These are phyloP conservation scores for Colletotrichum horii DNA, from an alignment of 2,329 filamentous ascomycete genomes.

Conservation along the genomic window DNA sequence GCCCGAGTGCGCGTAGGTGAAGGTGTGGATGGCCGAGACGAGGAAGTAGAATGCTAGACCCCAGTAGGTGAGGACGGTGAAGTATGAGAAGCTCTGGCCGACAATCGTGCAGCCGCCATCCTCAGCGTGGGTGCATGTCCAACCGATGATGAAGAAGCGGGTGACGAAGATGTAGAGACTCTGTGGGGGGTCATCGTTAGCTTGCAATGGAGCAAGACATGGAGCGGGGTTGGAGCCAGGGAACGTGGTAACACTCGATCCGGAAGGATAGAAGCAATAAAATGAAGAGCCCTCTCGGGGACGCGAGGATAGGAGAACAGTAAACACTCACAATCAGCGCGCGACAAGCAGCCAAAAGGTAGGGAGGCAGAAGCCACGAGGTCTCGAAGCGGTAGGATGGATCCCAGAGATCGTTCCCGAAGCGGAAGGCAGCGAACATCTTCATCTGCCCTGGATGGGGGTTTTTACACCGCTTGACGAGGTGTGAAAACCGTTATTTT, in stretches of 20 bases:
- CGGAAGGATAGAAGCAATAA: background rate
- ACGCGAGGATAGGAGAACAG: background rate
- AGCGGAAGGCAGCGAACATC: slow-evolving; percentile 36
- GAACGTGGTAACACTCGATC: background rate
- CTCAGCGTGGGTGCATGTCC: slow-evolving; percentile 57
- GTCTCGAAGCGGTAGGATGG: slow-evolving; percentile 74
- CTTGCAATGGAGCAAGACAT: background rate
- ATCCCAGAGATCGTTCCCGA: slow-evolving; percentile 52
- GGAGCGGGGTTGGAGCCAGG: background rate
- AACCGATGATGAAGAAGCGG: slow-evolving; percentile 73
- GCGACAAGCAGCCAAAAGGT: slow-evolving; percentile 62
- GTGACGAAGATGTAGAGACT: slow-evolving; percentile 73
- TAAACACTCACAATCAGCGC: slow-evolving; percentile 53
- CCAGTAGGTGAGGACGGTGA: slow-evolving; percentile 85
- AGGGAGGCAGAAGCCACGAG: slow-evolving; percentile 79
- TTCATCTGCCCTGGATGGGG: slow-evolving; percentile 1
- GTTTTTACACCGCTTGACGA: background rate
- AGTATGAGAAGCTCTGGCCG: slow-evolving; percentile 74
- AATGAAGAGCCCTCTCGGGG: background rate
- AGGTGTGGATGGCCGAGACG: slow-evolving; percentile 70
- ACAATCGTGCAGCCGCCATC: slow-evolving; percentile 50
- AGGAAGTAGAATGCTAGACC: slow-evolving; percentile 81
- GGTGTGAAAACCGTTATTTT: background rate
- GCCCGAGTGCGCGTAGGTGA: slow-evolving; percentile 64
- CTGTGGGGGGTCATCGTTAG: slow-evolving; percentile 31